Base-by-base conservation (phyloP, 495 filamentous ascomycete genomes). In the Penicillium riverlandense region DNA sequence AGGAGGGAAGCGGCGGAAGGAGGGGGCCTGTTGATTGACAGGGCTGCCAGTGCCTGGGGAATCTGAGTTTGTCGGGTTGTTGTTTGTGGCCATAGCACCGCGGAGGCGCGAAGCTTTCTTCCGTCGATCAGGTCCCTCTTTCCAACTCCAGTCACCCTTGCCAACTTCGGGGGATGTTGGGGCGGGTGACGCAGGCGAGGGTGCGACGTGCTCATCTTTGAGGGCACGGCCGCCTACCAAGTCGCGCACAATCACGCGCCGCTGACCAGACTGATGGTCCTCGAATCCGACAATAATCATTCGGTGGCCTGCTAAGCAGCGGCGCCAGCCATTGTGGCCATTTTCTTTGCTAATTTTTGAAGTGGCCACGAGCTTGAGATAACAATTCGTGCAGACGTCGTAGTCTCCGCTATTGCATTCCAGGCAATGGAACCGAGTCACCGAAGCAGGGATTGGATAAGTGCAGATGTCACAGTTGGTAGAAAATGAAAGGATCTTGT, bases 201-300 rank as follows among this genome's bases (percentile, higher is more conserved):
- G 53, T 45, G 28, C 64, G 22, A 66, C 61, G 32, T 73, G 62
- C 43, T 80, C 78, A 6, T 83, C 71, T 40, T 73, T 68, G 8
- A 89, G 57, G 8, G 73, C 71, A 40, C 70, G 66, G 0, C 89
- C 89, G 4, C 89, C 90, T 1, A 94, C 85, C 0, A 85, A 54
- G 32, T 88, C 85, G n/a, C 70, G 62, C 7, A 82, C 67, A 3
- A 83, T 71, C 13, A 77, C 54, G 4, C 83, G 64, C 39, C 76
- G 58, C 48, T 83, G 84, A 9, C 75, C 74, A 14, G 73, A 73
- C 14, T 69, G 63, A 13, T 62, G 58, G 45, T 88, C 82, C 44
- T 82, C 67, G 54, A 86, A 95, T 1, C 78, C 81, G 6, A 89
- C 66, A n/a, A 92, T 65, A 0, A 83, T 78, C 86, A 95, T 92